Evolutionary conservation across 78 protist species (phyloP), one percentile per base, ranked within the genome.

Genomic region (Dictyostelium capitatum): DNA sequence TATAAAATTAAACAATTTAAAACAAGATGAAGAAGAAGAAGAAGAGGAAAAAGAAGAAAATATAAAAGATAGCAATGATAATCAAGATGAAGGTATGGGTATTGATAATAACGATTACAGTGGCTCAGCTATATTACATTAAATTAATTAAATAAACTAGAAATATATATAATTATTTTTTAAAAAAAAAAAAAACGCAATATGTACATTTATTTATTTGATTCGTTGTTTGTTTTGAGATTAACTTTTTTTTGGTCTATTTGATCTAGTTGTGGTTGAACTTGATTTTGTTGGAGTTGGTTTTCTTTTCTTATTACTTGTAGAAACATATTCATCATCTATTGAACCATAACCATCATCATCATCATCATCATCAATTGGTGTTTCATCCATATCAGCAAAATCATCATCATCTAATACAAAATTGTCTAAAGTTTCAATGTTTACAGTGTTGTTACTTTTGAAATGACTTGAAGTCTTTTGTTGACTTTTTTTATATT

Each of bases 1-100:
- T 65, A 30, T 65, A 65, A 65, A 25, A 65, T 65, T 65, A 65
- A 65, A 65, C 14, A 65, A 65, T 51, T 51, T 12, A 65, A 30
- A 65, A 28, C 20, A 19, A 8, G 65, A 57, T 6, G 9, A 64
- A 30, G 74, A 65, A 11, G 9, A 12, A 28, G 37, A 64, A 11
- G 46, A 30, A 4, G 20, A 64, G 10, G 14, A 28, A 4, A 10
- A 41, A 1, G 12, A n/a, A 15, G 19, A 46, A 46, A 23, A n/a
- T 30, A n/a, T 37, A 23, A 73, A 19, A 10, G 19, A 1, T 17
- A 59, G 3, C 56, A 4, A 51, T 37, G 43, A 37, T 37, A 37
- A 37, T 37, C 43, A 37, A 37, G 43, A 37, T 14, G 56, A 51
- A 51, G 56, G 15, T 51, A 12, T 8, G 4, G 56, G 56, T 14